These are phyloP conservation scores for Penicillium sp. DNA, from an alignment of 2,329 filamentous ascomycete genomes.

Conservation along the genomic window DNA sequence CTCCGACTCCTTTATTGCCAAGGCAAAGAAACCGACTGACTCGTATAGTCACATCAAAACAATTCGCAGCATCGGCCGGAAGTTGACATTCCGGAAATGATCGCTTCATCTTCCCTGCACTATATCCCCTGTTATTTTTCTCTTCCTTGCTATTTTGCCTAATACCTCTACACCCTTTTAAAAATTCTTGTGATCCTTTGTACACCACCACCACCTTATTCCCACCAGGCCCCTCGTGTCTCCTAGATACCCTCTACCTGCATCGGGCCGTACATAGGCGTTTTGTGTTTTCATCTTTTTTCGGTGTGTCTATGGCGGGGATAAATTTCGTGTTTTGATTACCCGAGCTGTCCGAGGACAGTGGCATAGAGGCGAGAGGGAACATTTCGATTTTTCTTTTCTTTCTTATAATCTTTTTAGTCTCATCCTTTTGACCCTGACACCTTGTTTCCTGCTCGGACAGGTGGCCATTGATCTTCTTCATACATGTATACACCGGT, in stretches of 20 bases:
- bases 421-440: neutral
- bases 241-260: conserved; percentile 24
- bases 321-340: conserved; percentile 1
- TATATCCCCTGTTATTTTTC: neutral
- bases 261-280: conserved; percentile 27
- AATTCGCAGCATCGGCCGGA: conserved; percentile 39
- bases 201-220: conserved; percentile 5
- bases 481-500: neutral
- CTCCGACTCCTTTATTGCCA: neutral
- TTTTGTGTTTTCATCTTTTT: conserved; percentile 9
- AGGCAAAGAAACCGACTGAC: conserved; percentile 3
- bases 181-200: conserved; percentile 3
- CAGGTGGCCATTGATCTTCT: neutral
- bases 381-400: neutral
- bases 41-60: conserved; percentile 30
- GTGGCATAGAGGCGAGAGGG: conserved; percentile 24
- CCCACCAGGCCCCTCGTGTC: conserved; percentile 11
- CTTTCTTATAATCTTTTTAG: neutral
- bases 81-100: conserved; percentile 31
- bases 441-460: neutral
- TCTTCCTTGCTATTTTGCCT: conserved; percentile 4
- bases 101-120: neutral
- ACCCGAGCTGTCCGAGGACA: neutral
- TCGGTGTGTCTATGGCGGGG: conserved; percentile 2
- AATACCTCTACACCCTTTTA: conserved; percentile 3